phyloP scores from a whole-genome alignment of 1,284 basidiomycete species.

The Stereum hirsutum region DNA sequence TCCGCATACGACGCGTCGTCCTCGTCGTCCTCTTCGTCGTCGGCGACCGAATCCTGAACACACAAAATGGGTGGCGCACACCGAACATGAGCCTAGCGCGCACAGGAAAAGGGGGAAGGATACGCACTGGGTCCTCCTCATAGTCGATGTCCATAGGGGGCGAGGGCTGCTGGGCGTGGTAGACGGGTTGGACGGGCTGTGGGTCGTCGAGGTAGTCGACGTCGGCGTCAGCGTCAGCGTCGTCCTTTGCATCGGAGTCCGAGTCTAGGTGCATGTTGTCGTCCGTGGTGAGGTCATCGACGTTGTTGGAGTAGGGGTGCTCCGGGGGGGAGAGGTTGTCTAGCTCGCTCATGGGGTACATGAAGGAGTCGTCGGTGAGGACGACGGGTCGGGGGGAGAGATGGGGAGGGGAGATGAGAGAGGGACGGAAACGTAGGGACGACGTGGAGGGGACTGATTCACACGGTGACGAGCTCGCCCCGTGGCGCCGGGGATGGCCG shows the following conservation, averaged over 20 bases:
- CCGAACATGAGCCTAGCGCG: no score
- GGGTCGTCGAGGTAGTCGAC: constrained; percentile 17
- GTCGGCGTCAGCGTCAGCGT: constrained; percentile 31
- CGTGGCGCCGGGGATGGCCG: no score
- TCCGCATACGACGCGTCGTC: constrained; percentile 73
- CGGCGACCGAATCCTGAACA: no score
- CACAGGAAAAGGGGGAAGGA: constrained; percentile 12
- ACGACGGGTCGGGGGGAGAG: constrained; percentile 12
- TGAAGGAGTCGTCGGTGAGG: constrained; percentile 1
- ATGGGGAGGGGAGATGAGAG: constrained; percentile 10
- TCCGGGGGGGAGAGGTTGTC: constrained; percentile 14
- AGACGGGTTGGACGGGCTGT: constrained; percentile 13
- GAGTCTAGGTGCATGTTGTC: constrained; percentile 36
- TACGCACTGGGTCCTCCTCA: constrained; percentile 60
- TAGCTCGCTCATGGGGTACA: constrained; percentile 9
- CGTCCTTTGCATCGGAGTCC: constrained; percentile 25
- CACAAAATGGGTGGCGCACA: no score
- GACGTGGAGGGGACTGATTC: constrained; percentile 24
- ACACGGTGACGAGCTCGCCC: no score
- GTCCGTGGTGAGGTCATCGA: constrained; percentile 25
- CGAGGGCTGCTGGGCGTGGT: constrained; percentile 16
- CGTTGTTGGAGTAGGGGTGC: constrained; percentile 24
- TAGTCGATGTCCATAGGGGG: constrained; percentile 26
- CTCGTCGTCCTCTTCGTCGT: constrained; percentile 39
- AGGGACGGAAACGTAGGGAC: constrained; percentile 13